Evolutionary conservation across 495 filamentous ascomycete genomes (phyloP).

Genomic region (Jackrogersella multiformis): DNA sequence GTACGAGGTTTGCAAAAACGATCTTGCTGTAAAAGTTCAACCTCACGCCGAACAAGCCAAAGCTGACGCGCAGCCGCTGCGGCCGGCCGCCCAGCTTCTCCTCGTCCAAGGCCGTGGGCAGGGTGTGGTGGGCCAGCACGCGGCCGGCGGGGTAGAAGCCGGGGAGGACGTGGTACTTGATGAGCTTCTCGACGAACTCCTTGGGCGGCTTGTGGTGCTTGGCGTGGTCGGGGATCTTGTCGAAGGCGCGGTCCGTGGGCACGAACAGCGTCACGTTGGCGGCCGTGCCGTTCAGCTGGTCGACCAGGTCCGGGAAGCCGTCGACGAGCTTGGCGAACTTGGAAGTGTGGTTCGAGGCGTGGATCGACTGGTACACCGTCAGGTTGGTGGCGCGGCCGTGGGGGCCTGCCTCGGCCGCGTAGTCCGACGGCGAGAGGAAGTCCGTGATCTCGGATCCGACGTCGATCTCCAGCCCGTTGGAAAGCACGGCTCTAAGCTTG

Average conservation of each 20-base stretch:
- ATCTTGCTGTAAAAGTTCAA: constrained; percentile 79
- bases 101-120: constrained; percentile 71
- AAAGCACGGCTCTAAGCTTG: constrained; percentile 26
- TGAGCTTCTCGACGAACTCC: constrained; percentile 69
- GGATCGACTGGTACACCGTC: constrained; percentile 82
- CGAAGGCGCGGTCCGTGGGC: constrained; percentile 77
- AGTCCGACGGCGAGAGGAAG: constrained; percentile 39
- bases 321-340: constrained; percentile 78
- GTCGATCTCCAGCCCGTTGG: constrained; percentile 9
- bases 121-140: constrained; percentile 69
- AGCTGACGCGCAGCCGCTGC: constrained; percentile 73
- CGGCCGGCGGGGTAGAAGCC: constrained; percentile 68
- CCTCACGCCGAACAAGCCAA: constrained; percentile 64
- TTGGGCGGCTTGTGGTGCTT: constrained; percentile 61
- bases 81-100: constrained; percentile 64
- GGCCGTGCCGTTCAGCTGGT: constrained; percentile 72
- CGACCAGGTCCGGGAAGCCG: constrained; percentile 72
- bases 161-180: constrained; percentile 75
- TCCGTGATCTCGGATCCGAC: constrained; percentile 21
- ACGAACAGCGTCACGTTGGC: constrained; percentile 83
- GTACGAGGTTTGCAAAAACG: constrained; percentile 71
- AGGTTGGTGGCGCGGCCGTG: constrained; percentile 57
- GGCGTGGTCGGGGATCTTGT: constrained; percentile 67
- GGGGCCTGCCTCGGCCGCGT: constrained; percentile 26
- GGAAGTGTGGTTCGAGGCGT: constrained; percentile 74